Evolutionary conservation across 495 filamentous ascomycete genomes (phyloP).

Genomic region (Aspergillus carlsbadensis): DNA sequence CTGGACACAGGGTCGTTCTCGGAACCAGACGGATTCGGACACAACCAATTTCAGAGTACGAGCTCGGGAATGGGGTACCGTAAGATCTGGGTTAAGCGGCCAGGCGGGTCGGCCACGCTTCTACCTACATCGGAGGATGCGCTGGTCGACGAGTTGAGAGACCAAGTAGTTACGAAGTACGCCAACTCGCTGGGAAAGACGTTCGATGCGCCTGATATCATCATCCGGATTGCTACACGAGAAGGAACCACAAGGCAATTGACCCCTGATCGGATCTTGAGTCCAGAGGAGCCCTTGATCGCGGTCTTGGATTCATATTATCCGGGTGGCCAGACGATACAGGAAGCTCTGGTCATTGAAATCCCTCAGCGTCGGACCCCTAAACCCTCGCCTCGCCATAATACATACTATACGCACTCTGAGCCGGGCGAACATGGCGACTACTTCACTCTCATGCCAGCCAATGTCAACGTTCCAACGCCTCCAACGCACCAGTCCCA

Average conservation of each 20-base stretch:
- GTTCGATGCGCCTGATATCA: conserved; percentile 87
- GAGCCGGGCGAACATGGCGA: conserved; percentile 78
- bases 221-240: conserved; percentile 60
- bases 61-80: conserved; percentile 52
- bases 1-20: conserved; percentile 32
- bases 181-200: conserved; percentile 83
- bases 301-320: conserved; percentile 80
- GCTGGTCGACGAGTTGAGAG: conserved; percentile 91
- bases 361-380: conserved; percentile 81
- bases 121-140: conserved; percentile 85
- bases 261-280: conserved; percentile 64
- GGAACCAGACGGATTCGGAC: conserved; percentile 23
- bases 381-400: conserved; percentile 69
- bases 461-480: conserved; percentile 35
- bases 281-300: conserved; percentile 82
- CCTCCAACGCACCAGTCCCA: conserved; percentile 42
- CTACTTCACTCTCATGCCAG: conserved; percentile 88
- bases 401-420: conserved; percentile 49
- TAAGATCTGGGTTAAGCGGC: conserved; percentile 93
- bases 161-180: conserved; percentile 90
- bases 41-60: conserved; percentile 19
- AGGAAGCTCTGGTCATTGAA: conserved; percentile 91
- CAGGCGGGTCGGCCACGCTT: conserved; percentile 79
- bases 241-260: conserved; percentile 46
- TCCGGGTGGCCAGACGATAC: conserved; percentile 82